Conservation (phyloP, 441 rosid species). For the Euphorbia corollata region DNA sequence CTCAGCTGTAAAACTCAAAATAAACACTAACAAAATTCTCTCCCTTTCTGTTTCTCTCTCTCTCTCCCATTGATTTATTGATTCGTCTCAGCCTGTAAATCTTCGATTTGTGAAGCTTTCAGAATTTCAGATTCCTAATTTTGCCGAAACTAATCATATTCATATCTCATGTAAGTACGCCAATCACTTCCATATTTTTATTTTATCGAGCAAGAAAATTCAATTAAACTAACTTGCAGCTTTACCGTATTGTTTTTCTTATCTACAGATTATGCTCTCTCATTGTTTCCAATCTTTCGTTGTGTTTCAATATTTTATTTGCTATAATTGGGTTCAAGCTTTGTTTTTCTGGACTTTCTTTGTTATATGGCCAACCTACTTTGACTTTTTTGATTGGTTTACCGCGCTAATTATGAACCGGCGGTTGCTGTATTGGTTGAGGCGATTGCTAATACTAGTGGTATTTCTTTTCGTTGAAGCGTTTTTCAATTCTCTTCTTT, state of each 20-base stretch:
- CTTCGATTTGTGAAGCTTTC: not conserved
- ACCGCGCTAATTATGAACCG: not conserved
- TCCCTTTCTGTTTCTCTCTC: not conserved
- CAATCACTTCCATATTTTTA: not conserved
- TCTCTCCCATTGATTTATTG: not conserved
- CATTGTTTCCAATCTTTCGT: not conserved
- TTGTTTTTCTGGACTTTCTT: not conserved
- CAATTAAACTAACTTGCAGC: not conserved
- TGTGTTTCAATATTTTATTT: not conserved
- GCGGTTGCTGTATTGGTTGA: not conserved
- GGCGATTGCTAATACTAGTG: not conserved
- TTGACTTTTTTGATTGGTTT: conserved; percentile 12
- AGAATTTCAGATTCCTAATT: conserved; percentile 1
- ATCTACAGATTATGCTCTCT: not conserved
- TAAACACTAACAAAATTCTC: not conserved
- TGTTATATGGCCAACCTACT: not conserved
- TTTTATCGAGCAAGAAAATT: not conserved
- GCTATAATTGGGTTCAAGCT: not conserved
- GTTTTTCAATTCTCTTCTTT: not conserved
- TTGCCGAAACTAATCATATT: not conserved
- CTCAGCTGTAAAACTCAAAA: not conserved
- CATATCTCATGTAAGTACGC: conserved; percentile 17
- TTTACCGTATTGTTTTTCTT: not conserved
- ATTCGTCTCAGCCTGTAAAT: not conserved
- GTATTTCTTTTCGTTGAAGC: not conserved